Base-by-base conservation (phyloP, 257 asterid genomes). In the Craterostigma plantagineum region DNA sequence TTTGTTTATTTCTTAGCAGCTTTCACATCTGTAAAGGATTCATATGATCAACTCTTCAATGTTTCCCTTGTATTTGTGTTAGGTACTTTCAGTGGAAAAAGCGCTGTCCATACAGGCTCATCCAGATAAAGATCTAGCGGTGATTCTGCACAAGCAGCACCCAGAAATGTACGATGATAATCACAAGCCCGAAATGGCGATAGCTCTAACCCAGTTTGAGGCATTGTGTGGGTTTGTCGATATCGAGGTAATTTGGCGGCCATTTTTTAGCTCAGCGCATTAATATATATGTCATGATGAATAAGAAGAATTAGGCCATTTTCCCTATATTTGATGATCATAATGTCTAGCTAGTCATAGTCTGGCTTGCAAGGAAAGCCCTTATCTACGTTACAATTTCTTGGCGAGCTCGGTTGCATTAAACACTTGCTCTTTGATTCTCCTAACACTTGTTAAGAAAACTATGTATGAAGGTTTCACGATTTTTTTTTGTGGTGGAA, bases 131-230 rank as follows among this genome's bases (percentile, higher is more conserved):
- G 73, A 68, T 35, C 51, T 90, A 69, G 96, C 99, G 7, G 66
- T 46, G 35, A 33, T 64, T 16, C 68, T 83, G 62, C 99, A 90
- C 52, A 66, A 73, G 65, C 59, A 62, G 50, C 75, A 67, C 45
- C 96, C 96, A 4, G 72, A 35, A 13, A 46, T 67, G 49, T 90
- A 90, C 35, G 99, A 90, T 47, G 92, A 56, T 30, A 90, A 90
- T 69, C 99, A 90, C 71, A 90, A 90, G 68, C 99, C 96, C 4
- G 99, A 90, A 74, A 90, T 83, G 92, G 94, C 96, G 37, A 70
- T 90, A 69, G 96, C 99, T 0, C 45, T 90, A 14, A 83, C 94
- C 0, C 63, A 73, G 9, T 90, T 82, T 46, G 94, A 77, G 74
- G 87, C 96, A 35, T 57, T 90, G 43, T 90, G 96, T 18, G 94